A percentile compares a stretch with the other conserved stretches of the same genome.
Conservation (phyloP, 2,329 filamentous ascomycete genomes). For the Paracamarosporium sp. region DNA sequence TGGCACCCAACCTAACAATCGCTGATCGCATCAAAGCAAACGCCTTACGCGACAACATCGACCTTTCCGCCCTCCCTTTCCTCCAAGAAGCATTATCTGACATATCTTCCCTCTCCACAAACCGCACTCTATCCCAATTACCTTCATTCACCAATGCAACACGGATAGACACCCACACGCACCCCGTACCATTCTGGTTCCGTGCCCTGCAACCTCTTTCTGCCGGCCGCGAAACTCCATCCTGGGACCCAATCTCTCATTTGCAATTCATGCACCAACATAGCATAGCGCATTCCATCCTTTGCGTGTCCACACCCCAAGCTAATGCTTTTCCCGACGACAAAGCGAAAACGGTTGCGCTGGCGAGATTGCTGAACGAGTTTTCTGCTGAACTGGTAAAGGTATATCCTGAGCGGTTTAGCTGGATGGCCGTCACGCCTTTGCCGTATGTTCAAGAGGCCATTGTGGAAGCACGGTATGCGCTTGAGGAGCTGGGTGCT, state of each 20-base stretch:
- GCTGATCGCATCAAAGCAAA: slow-evolving; percentile 19
- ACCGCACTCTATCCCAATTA: slow-evolving; percentile 3
- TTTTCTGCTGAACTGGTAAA: slow-evolving; percentile 32
- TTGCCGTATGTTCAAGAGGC: slow-evolving; percentile 39
- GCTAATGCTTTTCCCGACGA: slow-evolving; percentile 39
- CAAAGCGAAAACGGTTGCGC: slow-evolving; percentile 34
- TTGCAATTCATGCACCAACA: slow-evolving; percentile 40
- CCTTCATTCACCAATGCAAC: slow-evolving; percentile 24
- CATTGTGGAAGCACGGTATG: slow-evolving; percentile 38
- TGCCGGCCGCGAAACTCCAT: slow-evolving; percentile 42
- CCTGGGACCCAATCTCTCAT: slow-evolving; percentile 36
- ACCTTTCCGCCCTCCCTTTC: slow-evolving; percentile 39
- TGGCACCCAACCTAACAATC: slow-evolving; percentile 1
- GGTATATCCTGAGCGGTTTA: slow-evolving; percentile 35
- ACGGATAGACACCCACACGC: slow-evolving; percentile 45
- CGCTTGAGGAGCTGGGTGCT: slow-evolving; percentile 34
- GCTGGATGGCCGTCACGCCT: slow-evolving; percentile 34
- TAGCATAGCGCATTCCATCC: slow-evolving; percentile 34
- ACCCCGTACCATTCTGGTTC: slow-evolving; percentile 45
- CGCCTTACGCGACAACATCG: slow-evolving; percentile 31
- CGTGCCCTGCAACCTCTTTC: slow-evolving; percentile 37
- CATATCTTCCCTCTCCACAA: slow-evolving; percentile 29
- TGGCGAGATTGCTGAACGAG: slow-evolving; percentile 46
- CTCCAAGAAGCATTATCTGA: slow-evolving; percentile 33
- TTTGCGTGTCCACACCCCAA: slow-evolving; percentile 44